Evolutionary conservation across 441 rosid species (phyloP), one percentile per base, ranked within the genome.

Genomic region (Pelargonium citronellum): DNA sequence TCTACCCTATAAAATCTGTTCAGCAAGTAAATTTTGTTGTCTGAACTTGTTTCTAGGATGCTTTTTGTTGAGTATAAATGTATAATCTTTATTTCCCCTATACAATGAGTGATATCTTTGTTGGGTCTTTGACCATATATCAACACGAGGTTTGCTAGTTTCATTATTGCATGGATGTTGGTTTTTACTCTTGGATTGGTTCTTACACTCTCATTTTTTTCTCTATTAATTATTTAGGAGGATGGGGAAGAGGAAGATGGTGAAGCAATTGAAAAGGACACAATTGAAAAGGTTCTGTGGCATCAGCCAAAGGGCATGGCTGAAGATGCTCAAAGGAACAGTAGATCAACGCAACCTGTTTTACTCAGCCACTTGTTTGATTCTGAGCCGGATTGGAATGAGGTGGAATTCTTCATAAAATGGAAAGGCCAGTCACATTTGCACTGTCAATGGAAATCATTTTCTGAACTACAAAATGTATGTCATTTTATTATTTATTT

Each of bases 341-440:
- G 80, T 76, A 85, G 83, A 79, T 84, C 91, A 64, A 75, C 82
- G 12, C 94, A 86, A 71, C 99, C 99, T 77, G 84, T 84, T 76
- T 77, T 92, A 55, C 69, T 86, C 51, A 87, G 89, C 84, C 86
- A 84, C 80, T 77, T 91, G 79, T 92, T 88, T 85, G 92, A 87
- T 80, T 80, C 84, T 73, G 90, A 84, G 75, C 86, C 91, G 58
- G 91, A 92, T 82, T 95, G 96, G 98, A 85, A 87, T 72, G 87
- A 87, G 58, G 86, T 91, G 84, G 99, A 92, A 79, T 91, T 92
- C 83, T 83, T 91, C 75, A 92, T 95, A 70, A 95, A 95, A 86
- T 95, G 98, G 99, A 95, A 95, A 82, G 98, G 98, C 79, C 97
- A 88, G 85, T 95, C 99, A 27, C 99, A 95, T 78, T 83, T 95